A percentile compares a stretch with the other conserved stretches of the same genome.
phyloP scores from a whole-genome alignment of 2,329 filamentous ascomycete species.

The Trichoderma endophyticum region DNA sequence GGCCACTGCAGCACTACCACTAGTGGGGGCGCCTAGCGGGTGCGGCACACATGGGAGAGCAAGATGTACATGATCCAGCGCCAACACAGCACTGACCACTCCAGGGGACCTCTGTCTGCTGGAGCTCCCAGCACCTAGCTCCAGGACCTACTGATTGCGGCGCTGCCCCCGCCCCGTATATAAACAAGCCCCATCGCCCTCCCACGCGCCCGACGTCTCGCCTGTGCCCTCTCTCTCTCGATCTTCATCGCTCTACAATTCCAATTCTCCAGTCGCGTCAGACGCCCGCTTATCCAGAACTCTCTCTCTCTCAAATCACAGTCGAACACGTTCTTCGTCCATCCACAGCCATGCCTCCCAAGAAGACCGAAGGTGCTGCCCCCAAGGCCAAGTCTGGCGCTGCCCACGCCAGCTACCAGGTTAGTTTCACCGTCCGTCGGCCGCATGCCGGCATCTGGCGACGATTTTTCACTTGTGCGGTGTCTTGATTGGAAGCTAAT shows the following conservation, averaged over 20 bases:
- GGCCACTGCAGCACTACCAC: neutral
- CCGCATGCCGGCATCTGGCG: constrained; percentile 16
- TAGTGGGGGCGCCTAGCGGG: neutral
- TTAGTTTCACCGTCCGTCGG: constrained; percentile 34
- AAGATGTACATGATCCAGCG: neutral
- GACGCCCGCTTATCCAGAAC: constrained; percentile 22
- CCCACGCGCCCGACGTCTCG: constrained; percentile 49
- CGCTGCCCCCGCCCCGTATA: constrained; percentile 56
- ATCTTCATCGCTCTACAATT: constrained; percentile 28
- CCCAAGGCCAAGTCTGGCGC: constrained; percentile 49
- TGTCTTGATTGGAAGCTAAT: constrained; percentile 8
- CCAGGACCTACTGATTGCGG: constrained; percentile 51
- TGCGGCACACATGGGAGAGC: neutral
- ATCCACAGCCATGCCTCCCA: constrained; percentile 53
- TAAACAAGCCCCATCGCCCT: constrained; percentile 54
- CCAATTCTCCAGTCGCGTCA: constrained; percentile 23
- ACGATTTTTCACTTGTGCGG: neutral
- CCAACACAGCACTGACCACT: neutral
- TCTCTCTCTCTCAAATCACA: constrained; percentile 26
- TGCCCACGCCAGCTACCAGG: constrained; percentile 58
- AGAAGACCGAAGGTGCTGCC: constrained; percentile 47
- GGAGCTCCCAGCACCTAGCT: neutral
- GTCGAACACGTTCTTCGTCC: constrained; percentile 21
- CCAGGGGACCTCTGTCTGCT: neutral
- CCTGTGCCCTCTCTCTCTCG: constrained; percentile 29